These are phyloP conservation scores for Eucalyptus polybractea DNA, from an alignment of 345 rosid genomes.

Conservation along the genomic window DNA sequence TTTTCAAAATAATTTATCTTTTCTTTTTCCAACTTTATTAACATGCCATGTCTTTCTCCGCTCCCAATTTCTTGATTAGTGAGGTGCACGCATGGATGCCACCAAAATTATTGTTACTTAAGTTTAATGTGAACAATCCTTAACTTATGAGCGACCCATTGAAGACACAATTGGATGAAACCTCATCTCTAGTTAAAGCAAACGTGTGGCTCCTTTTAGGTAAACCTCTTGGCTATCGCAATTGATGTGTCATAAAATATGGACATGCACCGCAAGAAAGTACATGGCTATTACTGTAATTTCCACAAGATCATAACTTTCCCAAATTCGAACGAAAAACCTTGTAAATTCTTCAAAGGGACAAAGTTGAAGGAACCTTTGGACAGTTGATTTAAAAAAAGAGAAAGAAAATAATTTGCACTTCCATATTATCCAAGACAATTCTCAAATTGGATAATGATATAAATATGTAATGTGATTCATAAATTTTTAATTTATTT, in stretches of 20 bases:
- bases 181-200: not conserved
- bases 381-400: too few relatives aligned
- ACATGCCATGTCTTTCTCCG: not conserved
- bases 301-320: too few relatives aligned
- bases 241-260: not conserved
- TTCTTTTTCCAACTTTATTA: not conserved
- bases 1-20: too few relatives aligned
- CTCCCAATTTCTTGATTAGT: not conserved
- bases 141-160: not conserved
- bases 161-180: not conserved
- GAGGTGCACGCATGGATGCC: not conserved
- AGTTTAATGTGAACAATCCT: not conserved
- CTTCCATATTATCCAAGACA: rapidly evolving
- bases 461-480: rapidly evolving
- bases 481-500: rapidly evolving
- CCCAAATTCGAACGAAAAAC: not conserved
- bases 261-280: not conserved
- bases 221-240: too few relatives aligned
- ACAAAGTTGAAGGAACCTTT: not conserved
- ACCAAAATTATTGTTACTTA: too few relatives aligned
- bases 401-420: too few relatives aligned
- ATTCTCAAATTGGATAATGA: rapidly evolving
- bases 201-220: too few relatives aligned
- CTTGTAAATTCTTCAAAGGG: not conserved
- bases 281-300: not conserved